These are phyloP conservation scores for Rauvolfia tetraphylla DNA, from an alignment of 257 asterid species.

Conservation along the genomic window DNA sequence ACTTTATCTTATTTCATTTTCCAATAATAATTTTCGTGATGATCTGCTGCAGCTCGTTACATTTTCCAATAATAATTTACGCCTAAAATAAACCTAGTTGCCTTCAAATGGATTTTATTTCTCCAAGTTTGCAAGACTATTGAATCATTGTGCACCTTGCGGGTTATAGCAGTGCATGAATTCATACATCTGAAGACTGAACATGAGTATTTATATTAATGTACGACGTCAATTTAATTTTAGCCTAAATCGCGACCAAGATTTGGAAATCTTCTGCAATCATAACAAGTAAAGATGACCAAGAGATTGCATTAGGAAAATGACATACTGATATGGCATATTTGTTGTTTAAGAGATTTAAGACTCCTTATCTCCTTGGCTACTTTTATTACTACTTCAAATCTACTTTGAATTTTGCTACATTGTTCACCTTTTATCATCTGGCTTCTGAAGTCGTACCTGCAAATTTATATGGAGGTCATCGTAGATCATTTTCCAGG, in stretches of 20 bases:
- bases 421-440: neutral
- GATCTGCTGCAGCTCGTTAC: neutral
- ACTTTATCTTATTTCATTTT: neutral
- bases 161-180: slow-evolving; percentile 3
- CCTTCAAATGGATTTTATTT: neutral
- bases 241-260: neutral
- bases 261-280: neutral
- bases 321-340: neutral
- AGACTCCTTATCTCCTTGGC: neutral
- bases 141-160: neutral
- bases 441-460: too few species aligned
- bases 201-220: neutral
- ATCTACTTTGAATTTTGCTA: neutral
- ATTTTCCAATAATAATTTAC: neutral
- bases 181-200: neutral
- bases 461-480: too few species aligned
- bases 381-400: neutral
- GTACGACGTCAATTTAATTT: neutral
- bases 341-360: neutral
- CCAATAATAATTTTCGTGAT: neutral
- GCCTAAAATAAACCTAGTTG: neutral
- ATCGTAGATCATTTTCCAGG: too few species aligned
- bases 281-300: neutral
- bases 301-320: too few species aligned
- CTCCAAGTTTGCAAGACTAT: neutral